These are phyloP conservation scores for Collybia nuda DNA, from an alignment of 768 basidiomycete genomes.

Conservation along the genomic window DNA sequence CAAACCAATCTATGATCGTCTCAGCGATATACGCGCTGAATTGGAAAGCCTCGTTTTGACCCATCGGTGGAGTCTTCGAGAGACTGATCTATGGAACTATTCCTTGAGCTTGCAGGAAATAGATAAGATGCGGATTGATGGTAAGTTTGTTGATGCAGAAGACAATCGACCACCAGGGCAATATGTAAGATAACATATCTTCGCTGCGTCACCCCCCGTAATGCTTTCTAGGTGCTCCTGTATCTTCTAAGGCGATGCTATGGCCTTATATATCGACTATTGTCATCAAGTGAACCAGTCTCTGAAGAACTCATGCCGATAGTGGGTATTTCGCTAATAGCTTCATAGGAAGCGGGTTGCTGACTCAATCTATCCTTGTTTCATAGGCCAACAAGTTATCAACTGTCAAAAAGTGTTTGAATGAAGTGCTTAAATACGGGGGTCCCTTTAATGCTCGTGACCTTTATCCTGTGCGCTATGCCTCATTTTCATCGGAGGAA, in stretches of 20 bases:
- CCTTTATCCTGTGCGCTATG: conserved; percentile 78
- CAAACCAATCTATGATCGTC: conserved; percentile 91
- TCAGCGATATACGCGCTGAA: conserved; percentile 82
- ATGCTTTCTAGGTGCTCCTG: conserved; percentile 68
- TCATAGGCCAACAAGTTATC: conserved; percentile 91
- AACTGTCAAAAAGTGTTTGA: conserved; percentile 95
- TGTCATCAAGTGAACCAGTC: conserved; percentile 95
- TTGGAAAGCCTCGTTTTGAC: conserved; percentile 92
- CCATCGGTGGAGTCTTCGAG: conserved; percentile 94
- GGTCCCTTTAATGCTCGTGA: conserved; percentile 91
- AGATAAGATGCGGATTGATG: conserved; percentile 95
- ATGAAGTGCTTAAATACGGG: conserved; percentile 94
- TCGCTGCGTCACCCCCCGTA: background rate
- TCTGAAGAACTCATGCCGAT: conserved; percentile 98
- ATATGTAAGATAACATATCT: conserved; percentile 61
- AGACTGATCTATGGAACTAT: conserved; percentile 94
- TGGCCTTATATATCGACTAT: conserved; percentile 89
- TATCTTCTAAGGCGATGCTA: conserved; percentile 95
- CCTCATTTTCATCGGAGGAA: background rate
- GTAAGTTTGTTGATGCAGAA: conserved; percentile 94
- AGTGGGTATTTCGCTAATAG: conserved; percentile 37
- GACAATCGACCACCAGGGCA: conserved; percentile 92
- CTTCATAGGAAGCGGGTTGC: background rate
- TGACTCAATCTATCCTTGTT: background rate
- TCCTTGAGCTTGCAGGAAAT: conserved; percentile 92